Evolutionary conservation across 2,329 filamentous ascomycete genomes (phyloP), one percentile per base, ranked within the genome.

Genomic region (Lomentospora prolificans): DNA sequence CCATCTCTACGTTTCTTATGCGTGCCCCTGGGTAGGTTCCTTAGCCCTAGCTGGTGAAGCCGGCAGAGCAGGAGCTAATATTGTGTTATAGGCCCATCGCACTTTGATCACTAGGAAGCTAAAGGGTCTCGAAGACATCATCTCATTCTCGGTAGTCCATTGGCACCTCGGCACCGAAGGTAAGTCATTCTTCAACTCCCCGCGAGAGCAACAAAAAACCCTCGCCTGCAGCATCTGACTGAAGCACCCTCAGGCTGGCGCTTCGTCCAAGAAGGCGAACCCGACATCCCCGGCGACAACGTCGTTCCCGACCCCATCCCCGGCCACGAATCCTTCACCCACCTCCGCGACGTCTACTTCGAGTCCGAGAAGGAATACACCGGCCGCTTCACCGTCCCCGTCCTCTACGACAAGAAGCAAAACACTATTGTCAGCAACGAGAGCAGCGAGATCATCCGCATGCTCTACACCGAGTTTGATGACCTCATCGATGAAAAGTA

Each of bases 1-100:
- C 69, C 94, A 99, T 72, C 82, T 99, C 63, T 99, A 92, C 67
- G 86, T 96, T 62, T 92, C 87, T 64, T 96, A 95, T 71, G 91
- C 91, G 5, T 96, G 91, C 70, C 91, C 91, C 3, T 96, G 91
- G 91, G 85, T 76, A 63, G 55, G 71, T 64, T 14, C 19, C 27
- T 51, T 48, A 33, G 17, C 22, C 25, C 25, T 31, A 36, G 31
- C 1, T 10, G 41, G 3, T 8, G 8, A 24, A 53, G 17, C 4
- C 33, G 50, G 2, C n/a, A 19, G 50, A 52, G 9, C 8, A 4
- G 17, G 14, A 28, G 7, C 46, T 50, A 55, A 55, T n/a, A 50
- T 8, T 19, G 28, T n/a, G 36, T 22, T 31, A 0, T 22, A 74
- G 72, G 91, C 92, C 4, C 89, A 90, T 66, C 85, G 94, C 46